A percentile compares a stretch with the other conserved stretches of the same genome.
Evolutionary conservation across 2,329 filamentous ascomycete species (phyloP).

Genomic region (Gliomastix tumulicola): DNA sequence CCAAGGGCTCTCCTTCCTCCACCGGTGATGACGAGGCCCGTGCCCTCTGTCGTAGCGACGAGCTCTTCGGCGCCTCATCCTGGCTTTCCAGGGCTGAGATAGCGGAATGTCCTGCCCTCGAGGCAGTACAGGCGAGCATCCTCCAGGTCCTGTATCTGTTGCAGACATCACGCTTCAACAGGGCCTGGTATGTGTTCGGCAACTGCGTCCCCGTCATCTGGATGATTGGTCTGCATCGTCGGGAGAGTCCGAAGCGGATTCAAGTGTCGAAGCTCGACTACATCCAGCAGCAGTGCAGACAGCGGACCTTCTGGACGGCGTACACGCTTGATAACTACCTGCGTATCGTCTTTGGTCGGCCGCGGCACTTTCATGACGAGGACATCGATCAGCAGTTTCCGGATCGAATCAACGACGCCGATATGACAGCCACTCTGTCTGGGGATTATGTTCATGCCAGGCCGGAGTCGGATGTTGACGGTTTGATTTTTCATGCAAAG

Average conservation of each 20-base stretch:
- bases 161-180: conserved; percentile 35
- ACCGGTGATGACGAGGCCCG: conserved; percentile 15
- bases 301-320: conserved; percentile 54
- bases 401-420: conserved; percentile 45
- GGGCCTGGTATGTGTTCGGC: conserved; percentile 39
- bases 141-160: conserved; percentile 36
- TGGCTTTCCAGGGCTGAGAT: neutral
- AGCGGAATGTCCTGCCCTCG: conserved; percentile 21
- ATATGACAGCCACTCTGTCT: conserved; percentile 38
- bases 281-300: conserved; percentile 29
- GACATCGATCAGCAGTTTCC: conserved; percentile 58
- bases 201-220: conserved; percentile 28
- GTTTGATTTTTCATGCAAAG: conserved; percentile 35
- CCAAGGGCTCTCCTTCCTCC: conserved; percentile 12
- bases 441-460: conserved; percentile 15
- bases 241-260: conserved; percentile 20
- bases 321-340: conserved; percentile 60
- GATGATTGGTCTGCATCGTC: conserved; percentile 31
- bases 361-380: conserved; percentile 55
- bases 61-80: conserved; percentile 25
- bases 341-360: conserved; percentile 53
- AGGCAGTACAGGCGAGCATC: conserved; percentile 32
- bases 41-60: conserved; percentile 16
- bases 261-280: conserved; percentile 11
- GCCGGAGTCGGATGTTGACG: conserved; percentile 42